Conservation (phyloP, 805 yeast genomes). For the Candida taoyuanica region DNA sequence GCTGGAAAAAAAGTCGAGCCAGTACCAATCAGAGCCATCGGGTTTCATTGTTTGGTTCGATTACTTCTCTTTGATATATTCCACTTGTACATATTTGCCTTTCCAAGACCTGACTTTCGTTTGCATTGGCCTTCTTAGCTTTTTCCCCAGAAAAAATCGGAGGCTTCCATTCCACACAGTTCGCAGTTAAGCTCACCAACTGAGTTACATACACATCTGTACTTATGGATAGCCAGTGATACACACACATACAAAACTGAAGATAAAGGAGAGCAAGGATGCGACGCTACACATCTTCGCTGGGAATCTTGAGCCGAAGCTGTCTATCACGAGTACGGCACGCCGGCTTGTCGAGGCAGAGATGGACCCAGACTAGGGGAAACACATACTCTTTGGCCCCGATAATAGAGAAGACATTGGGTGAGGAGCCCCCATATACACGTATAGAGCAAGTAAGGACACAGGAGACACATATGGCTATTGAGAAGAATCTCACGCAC, state of each 20-base stretch:
- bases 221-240: not conserved
- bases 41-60: not conserved
- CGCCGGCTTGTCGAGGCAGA: too few relatives aligned
- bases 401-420: too few relatives aligned
- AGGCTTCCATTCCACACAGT: too few relatives aligned
- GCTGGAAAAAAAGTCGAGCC: not conserved
- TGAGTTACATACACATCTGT: not conserved
- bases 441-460: too few relatives aligned
- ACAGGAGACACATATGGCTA: not conserved
- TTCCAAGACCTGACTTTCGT: too few relatives aligned
- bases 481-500: not conserved
- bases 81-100: too few relatives aligned
- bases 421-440: too few relatives aligned
- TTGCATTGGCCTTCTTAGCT: too few relatives aligned
- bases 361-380: too few relatives aligned
- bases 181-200: too few relatives aligned
- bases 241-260: not conserved
- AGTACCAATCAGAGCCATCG: not conserved
- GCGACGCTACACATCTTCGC: not conserved
- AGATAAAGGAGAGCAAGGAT: not conserved
- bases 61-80: not conserved
- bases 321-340: not conserved
- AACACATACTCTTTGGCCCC: too few relatives aligned
- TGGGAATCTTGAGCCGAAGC: not conserved
- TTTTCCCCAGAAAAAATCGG: not conserved